Base-by-base conservation (phyloP, 148 eudicot genomes). In the Diospyros kaki region DNA sequence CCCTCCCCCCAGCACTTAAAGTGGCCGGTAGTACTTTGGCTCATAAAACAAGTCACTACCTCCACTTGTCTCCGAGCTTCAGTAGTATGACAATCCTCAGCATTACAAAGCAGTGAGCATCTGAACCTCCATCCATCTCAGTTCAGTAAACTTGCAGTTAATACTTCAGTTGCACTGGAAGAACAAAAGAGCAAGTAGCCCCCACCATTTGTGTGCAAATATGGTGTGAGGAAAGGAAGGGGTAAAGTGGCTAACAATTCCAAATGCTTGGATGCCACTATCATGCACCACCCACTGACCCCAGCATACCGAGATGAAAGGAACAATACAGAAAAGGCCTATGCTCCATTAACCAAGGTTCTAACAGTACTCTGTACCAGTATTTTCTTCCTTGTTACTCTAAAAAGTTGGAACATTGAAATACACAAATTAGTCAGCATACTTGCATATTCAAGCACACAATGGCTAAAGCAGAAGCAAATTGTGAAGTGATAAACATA, bases 321-420 rank as follows among this genome's bases (percentile, higher is more conserved):
- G 64, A 78, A 63, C 79, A 78, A 68, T 62, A 66, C 64, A 75
- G 78, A 64, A 76, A 64, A 81, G 53, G 74, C 77, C 73, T 78
- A 81, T 77, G 74, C 86, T 76, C 83, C 79, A 75, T 9, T 40
- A 78, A 84, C 82, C 52, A 77, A 66, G 56, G 63, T 66, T 75
- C 85, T 78, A 83, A 71, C 69, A 75, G 66, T 75, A 60, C 71
- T 73, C 70, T 78, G 76, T 61, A 85, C 72, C 70, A 75, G 71
- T 74, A 58, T 59, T 76, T 81, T 68, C 79, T 82, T 76, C 58
- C 54, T 69, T 17, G 62, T 69, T 41, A 43, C 73, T 74, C 74
- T 72, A 67, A 62, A 80, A 63, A 82, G 69, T 72, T 74, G 76
- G 84, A 75, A 58, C 62, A 45, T 43, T 51, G 66, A 76, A 76